phyloP scores from a whole-genome alignment of 805 yeast species.

The Clavispora phyllophila region DNA sequence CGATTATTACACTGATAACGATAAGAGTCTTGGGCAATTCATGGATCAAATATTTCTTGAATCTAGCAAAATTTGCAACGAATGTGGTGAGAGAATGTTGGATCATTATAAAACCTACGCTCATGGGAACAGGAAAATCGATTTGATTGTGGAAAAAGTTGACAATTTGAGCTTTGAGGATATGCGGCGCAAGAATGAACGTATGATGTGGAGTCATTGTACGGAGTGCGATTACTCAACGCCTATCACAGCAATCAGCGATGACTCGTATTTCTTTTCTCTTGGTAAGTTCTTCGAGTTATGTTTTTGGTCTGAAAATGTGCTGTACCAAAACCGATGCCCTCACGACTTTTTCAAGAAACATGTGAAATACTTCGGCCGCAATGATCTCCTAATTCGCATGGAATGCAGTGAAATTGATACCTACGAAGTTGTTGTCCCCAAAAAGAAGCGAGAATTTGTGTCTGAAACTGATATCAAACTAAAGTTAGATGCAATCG shows the following conservation, averaged over 20 bases:
- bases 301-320: constrained; percentile 59
- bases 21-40: constrained; percentile 83
- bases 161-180: constrained; percentile 19
- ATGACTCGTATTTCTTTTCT: constrained; percentile 83
- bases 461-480: constrained; percentile 64
- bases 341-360: constrained; percentile 75
- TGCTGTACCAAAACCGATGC: constrained; percentile 47
- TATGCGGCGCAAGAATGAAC: constrained; percentile 39
- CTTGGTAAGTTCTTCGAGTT: constrained; percentile 91
- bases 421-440: constrained; percentile 73
- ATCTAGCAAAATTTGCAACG: constrained; percentile 65
- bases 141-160: constrained; percentile 60
- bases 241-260: constrained; percentile 77
- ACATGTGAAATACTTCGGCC: constrained; percentile 80
- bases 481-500: constrained; percentile 60
- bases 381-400: constrained; percentile 70
- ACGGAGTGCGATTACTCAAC: constrained; percentile 69
- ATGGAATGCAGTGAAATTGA: constrained; percentile 75
- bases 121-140: constrained; percentile 81
- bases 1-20: constrained; percentile 87
- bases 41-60: constrained; percentile 74
- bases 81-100: constrained; percentile 65
- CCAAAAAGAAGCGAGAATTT: constrained; percentile 67
- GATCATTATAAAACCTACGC: constrained; percentile 86
- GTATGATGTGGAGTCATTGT: constrained; percentile 90